A percentile compares a stretch with the other conserved stretches of the same genome.
Conservation (phyloP, 768 basidiomycete genomes). For the Leccinum broughii region DNA sequence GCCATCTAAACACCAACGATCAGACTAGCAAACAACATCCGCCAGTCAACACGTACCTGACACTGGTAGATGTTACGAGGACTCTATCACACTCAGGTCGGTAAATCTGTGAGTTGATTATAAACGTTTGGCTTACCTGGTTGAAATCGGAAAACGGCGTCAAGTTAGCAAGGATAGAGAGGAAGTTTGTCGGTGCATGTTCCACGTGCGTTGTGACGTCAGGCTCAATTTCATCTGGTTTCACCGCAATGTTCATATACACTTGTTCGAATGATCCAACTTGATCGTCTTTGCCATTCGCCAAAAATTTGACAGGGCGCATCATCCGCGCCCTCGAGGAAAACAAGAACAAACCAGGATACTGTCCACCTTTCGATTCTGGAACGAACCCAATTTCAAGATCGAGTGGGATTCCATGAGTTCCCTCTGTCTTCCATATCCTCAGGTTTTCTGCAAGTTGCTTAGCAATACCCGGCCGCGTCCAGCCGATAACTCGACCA, state of each 20-base stretch:
- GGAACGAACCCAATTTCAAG: constrained; percentile 94
- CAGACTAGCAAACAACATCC: not conserved
- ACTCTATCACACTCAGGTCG: constrained; percentile 46
- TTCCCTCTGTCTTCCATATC: constrained; percentile 91
- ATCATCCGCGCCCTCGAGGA: constrained; percentile 90
- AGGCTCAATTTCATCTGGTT: constrained; percentile 76
- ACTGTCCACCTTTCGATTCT: constrained; percentile 89
- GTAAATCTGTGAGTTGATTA: not conserved
- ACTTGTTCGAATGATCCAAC: constrained; percentile 98
- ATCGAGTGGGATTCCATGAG: constrained; percentile 82
- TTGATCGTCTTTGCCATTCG: constrained; percentile 84
- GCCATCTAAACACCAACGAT: constrained; percentile 73
- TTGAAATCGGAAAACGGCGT: constrained; percentile 99
- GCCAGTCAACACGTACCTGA: constrained; percentile 51
- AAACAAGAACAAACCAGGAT: constrained; percentile 94
- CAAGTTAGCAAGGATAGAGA: constrained; percentile 95
- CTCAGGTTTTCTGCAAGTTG: constrained; percentile 85
- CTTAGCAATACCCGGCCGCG: constrained; percentile 66
- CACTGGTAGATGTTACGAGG: constrained; percentile 94
- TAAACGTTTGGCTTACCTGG: constrained; percentile 57
- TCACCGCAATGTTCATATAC: constrained; percentile 97
- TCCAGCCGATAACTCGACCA: constrained; percentile 94
- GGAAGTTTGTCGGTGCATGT: constrained; percentile 90
- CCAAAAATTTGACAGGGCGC: constrained; percentile 92
- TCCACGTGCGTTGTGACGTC: constrained; percentile 89